Evolutionary conservation across 1,284 basidiomycete species (phyloP), one percentile per base, ranked within the genome.

Genomic region (Vanrija sp.): DNA sequence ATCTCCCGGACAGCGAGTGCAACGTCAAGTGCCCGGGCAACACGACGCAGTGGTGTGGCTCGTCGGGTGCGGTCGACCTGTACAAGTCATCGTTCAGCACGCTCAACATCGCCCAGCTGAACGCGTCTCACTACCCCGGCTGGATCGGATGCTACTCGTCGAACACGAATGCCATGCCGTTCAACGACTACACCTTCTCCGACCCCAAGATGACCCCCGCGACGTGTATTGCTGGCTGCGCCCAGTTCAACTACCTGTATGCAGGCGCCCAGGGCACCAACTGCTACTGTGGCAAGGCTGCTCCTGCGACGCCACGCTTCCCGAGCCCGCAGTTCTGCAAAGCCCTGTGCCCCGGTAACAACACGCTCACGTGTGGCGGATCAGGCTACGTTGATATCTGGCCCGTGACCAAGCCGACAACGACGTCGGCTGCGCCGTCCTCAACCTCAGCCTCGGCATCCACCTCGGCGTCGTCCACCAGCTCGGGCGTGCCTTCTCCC

Each of bases 21-120:
- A 65, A 46, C 26, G 46, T 46, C n/a, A 28, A 59, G 15, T 74
- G 72, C 52, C 62, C 64, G 8, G 72, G 72, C 19, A 64, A 70
- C 51, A 52, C 61, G 9, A 47, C 55, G 3, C 46, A 66, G 45
- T 63, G 42, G 6, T 73, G 71, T 47, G 71, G 71, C 28, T 34
- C 34, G 9, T 14, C 9, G 9, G 34, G 34, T 12, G 34, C 34
- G 9, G 34, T 34, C 44, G 16, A 46, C 44, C 16, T 46, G 21
- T 46, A 46, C 44, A 26, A 28, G 1, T 14, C 26, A 6, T 25
- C 21, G 5, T 15, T n/a, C 23, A 25, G 26, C 23, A 46, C 21
- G 10, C 21, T 26, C 18, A 46, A 10, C 25, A 28, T n/a, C 15
- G 44, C 44, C 25, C 21, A 25, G 16, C 21, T 46, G 25, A n/a